Percentiles rank a stretch among this genome's conserved stretches.
Conservation (phyloP, 1,284 basidiomycete genomes). For the Meripilus lineatus region DNA sequence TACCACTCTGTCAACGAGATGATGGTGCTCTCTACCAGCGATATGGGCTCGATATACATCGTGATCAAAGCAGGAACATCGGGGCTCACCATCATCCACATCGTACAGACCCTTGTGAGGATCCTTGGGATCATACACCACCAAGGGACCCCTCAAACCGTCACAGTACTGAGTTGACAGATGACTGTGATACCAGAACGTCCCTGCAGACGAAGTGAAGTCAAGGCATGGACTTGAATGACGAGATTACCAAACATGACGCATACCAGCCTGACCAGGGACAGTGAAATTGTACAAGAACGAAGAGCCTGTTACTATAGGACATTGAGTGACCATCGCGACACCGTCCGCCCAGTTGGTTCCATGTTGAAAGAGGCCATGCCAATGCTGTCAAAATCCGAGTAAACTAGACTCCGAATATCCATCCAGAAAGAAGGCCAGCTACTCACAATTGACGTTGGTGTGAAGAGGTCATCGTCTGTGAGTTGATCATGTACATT, state of each 20-base stretch:
- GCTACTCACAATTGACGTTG: slow-evolving; percentile 30
- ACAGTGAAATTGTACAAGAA: slow-evolving; percentile 39
- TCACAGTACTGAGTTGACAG: slow-evolving; percentile 21
- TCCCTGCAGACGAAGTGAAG: slow-evolving; percentile 13
- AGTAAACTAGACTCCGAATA: background rate
- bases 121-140: slow-evolving; percentile 35
- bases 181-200: slow-evolving; percentile 22
- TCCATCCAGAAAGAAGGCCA: background rate
- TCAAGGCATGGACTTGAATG: background rate
- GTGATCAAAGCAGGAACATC: background rate
- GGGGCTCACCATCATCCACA: slow-evolving; percentile 33
- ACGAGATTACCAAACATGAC: slow-evolving; percentile 1
- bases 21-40: slow-evolving; percentile 16
- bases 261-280: slow-evolving; percentile 29
- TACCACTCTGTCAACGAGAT: slow-evolving; percentile 23
- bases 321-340: slow-evolving; percentile 44
- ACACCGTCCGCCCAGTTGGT: slow-evolving; percentile 32
- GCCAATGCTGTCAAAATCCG: slow-evolving; percentile 42
- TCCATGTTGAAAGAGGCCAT: slow-evolving; percentile 29
- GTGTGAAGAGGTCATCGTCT: slow-evolving; percentile 28
- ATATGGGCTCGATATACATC: slow-evolving; percentile 4
- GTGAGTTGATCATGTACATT: slow-evolving; percentile 32
- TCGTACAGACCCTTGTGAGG: slow-evolving; percentile 32
- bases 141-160: slow-evolving; percentile 22
- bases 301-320: slow-evolving; percentile 38